phyloP scores from a whole-genome alignment of 2,329 filamentous ascomycete genomes.

The Microcyclospora pomicola region DNA sequence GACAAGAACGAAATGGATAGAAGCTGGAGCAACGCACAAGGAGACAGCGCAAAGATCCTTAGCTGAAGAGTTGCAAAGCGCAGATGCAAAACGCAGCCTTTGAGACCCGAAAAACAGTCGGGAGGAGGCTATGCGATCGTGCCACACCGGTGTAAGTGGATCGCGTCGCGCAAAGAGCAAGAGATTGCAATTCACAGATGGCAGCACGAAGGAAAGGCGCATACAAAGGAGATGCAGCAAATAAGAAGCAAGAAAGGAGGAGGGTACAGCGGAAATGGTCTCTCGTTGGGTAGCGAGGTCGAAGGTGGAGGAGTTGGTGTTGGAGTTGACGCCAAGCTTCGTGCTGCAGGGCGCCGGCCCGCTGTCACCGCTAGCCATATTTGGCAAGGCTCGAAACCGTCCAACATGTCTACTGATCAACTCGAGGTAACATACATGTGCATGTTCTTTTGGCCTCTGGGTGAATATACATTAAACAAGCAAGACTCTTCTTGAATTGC shows the following conservation, averaged over 20 bases:
- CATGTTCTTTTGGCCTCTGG: too few relatives aligned
- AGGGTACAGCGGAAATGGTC: slow-evolving; percentile 4
- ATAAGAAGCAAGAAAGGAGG: slow-evolving; percentile 6
- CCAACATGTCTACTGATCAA: too few relatives aligned
- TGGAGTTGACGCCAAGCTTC: too few relatives aligned
- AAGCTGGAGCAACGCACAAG: slow-evolving; percentile 6
- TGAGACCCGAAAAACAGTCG: neutral
- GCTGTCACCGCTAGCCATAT: too few relatives aligned
- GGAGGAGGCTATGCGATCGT: too few relatives aligned
- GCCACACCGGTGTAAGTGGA: too few relatives aligned
- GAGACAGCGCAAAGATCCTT: slow-evolving; percentile 4
- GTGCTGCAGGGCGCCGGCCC: too few relatives aligned
- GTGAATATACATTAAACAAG: too few relatives aligned
- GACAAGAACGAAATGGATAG: neutral
- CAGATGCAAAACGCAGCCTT: neutral
- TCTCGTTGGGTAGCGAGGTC: neutral
- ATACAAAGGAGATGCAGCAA: slow-evolving; percentile 21
- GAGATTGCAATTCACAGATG: neutral
- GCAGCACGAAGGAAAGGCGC: neutral
- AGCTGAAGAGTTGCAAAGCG: neutral
- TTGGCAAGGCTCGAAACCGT: too few relatives aligned
- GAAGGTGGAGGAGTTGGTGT: too few relatives aligned
- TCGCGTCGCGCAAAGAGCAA: neutral
- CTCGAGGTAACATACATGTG: too few relatives aligned
- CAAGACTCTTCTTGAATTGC: too few relatives aligned